Evolutionary conservation across 78 protist species (phyloP).

Genomic region (Dictyostelium intermedium): DNA sequence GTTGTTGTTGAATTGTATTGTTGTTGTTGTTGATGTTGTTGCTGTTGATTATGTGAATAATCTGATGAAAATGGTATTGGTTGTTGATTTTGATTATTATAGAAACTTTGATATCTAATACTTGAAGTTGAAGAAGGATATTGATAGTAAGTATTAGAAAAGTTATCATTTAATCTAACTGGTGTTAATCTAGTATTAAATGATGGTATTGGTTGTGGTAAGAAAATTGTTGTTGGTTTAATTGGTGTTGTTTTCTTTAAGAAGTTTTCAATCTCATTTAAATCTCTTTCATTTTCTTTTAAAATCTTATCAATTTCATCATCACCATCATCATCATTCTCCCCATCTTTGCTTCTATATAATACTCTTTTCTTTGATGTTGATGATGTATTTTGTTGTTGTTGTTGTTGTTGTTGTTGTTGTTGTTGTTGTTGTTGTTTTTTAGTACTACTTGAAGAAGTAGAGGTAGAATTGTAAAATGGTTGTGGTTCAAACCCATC

Average conservation of each 20-base stretch:
- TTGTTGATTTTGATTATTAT: neutral
- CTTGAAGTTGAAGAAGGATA: neutral
- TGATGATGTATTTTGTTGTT: neutral
- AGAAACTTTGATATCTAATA: neutral
- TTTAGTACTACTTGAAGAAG: neutral
- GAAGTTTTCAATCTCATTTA: constrained; percentile 9
- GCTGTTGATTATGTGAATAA: neutral
- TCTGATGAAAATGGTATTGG: neutral
- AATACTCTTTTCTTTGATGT: neutral
- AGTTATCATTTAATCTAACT: neutral
- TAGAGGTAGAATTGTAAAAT: neutral
- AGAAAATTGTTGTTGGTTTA: neutral
- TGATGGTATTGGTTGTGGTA: neutral
- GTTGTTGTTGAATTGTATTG: neutral
- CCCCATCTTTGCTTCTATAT: neutral
- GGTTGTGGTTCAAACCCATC: neutral
- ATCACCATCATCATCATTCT: neutral
- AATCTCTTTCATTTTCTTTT: constrained; percentile 9
- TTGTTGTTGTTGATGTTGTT: neutral
- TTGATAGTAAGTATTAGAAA: neutral
- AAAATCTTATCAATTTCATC: neutral
- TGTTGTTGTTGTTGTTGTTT: neutral
- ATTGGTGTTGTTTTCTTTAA: constrained; percentile 19
- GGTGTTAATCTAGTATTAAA: neutral
- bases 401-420: neutral